These are phyloP conservation scores for Aspergillus cejpii DNA, from an alignment of 2,329 filamentous ascomycete species.

Conservation along the genomic window DNA sequence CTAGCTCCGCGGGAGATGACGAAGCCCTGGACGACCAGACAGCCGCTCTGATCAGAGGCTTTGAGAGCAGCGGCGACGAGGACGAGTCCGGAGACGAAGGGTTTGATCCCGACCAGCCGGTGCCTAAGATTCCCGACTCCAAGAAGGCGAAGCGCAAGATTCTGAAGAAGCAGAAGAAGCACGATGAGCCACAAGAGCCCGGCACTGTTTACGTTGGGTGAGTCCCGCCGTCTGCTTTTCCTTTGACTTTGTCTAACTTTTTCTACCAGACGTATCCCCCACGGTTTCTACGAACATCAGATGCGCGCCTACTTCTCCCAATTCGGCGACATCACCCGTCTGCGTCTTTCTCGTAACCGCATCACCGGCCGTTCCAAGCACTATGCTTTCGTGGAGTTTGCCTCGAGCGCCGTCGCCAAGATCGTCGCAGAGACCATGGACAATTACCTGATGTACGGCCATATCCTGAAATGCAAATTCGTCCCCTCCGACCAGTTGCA, in stretches of 20 bases:
- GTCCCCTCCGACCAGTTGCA: conserved; percentile 73
- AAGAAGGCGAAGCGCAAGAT: conserved; percentile 47
- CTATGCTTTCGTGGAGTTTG: conserved; percentile 90
- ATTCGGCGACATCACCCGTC: conserved; percentile 72
- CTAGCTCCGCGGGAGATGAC: conserved; percentile 25
- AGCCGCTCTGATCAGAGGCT: conserved; percentile 49
- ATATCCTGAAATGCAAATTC: conserved; percentile 81
- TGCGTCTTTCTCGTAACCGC: conserved; percentile 85
- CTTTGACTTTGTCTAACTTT: not conserved
- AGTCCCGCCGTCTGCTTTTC: conserved; percentile 18
- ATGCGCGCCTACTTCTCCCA: conserved; percentile 91
- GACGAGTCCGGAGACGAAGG: conserved; percentile 45
- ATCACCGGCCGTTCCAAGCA: conserved; percentile 88
- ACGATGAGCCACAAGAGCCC: conserved; percentile 44
- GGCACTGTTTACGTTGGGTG: conserved; percentile 81
- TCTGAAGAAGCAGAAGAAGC: conserved; percentile 46
- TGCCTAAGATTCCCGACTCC: conserved; percentile 41
- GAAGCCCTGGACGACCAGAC: conserved; percentile 47
- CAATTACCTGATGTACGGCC: conserved; percentile 91
- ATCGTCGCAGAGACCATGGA: conserved; percentile 96
- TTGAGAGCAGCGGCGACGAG: conserved; percentile 50
- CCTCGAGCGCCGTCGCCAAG: conserved; percentile 67
- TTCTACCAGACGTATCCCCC: conserved; percentile 62
- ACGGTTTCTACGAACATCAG: conserved; percentile 95
- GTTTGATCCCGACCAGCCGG: conserved; percentile 40